Evolutionary conservation across 441 rosid genomes (phyloP), one percentile per base, ranked within the genome.

Genomic region (Theobroma grandiflorum): DNA sequence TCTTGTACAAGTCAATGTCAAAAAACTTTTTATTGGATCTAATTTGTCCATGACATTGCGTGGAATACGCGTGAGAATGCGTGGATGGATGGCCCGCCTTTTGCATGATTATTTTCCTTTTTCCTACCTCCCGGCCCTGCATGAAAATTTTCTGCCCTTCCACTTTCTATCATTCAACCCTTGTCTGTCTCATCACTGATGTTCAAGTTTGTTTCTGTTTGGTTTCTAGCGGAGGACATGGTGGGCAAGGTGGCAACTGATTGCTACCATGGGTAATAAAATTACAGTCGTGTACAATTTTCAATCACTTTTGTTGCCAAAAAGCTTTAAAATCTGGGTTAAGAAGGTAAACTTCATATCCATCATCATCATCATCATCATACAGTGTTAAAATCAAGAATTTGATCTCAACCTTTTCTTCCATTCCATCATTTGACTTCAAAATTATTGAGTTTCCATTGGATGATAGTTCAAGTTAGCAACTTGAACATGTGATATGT

Each of bases 51-150:
- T 53, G 3, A 49, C 33, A 53, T 72, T 52, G 63, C 63, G 63
- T 72, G 76, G 76, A 53, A 72, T 72, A 63, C 59, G 76, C 76
- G 75, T 72, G 75, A 53, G 35, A 53, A 50, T 71, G 61, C 59
- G 62, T 72, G 75, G 75, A 18, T 16, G 15, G 31, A 31, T 52
- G 75, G 75, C 31, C 61, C 62, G 31, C 8, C 43, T 40, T 8
- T 33, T 33, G 61, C 4, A 52, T 52, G 61, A 50, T 52, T 33
- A 8, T 61, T 31, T 2, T 26, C 22, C 6, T 12, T 3, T 70
- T 49, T 0, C 43, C 42, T 15, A 3, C 37, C 26, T 2, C 1
- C 1, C 61, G 53, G 73, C 16, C 74, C 74, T 45, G 75, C 75
- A 72, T 35, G 31, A 40, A 72, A 72, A 72, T 52, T 72, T 40